Percentiles rank a stretch among this genome's conserved stretches.
These are phyloP conservation scores for Triticum urartu DNA, from an alignment of 176 grass and related monocot genomes.

Conservation along the genomic window DNA sequence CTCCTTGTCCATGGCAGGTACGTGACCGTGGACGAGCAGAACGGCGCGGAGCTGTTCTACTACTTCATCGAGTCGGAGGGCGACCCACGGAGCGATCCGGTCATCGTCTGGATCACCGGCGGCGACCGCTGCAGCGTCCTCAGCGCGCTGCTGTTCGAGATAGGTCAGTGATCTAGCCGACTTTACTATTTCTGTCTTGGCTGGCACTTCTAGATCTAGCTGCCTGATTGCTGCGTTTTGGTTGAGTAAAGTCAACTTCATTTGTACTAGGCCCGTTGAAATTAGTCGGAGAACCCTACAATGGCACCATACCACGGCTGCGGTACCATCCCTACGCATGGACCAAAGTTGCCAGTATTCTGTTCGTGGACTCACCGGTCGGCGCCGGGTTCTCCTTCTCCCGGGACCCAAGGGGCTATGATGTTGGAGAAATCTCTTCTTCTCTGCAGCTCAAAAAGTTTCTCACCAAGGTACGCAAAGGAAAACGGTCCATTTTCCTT, in stretches of 20 bases:
- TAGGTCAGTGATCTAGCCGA: background rate
- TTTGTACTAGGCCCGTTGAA: background rate
- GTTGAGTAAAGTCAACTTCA: background rate
- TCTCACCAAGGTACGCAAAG: background rate
- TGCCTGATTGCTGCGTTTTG: background rate
- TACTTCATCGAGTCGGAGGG: constrained; percentile 43
- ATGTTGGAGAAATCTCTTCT: constrained; percentile 1
- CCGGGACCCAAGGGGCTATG: background rate
- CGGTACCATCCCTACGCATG: constrained; percentile 2
- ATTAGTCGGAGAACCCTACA: background rate
- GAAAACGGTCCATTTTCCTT: background rate
- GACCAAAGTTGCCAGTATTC: background rate
- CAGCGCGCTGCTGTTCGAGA: constrained; percentile 22
- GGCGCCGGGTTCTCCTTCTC: constrained; percentile 11
- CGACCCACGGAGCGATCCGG: background rate
- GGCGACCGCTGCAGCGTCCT: constrained; percentile 30
- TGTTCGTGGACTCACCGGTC: constrained; percentile 18
- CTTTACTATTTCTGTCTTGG: too few relatives aligned
- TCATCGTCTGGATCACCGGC: constrained; percentile 35
- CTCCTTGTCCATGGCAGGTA: background rate
- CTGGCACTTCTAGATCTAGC: too few relatives aligned
- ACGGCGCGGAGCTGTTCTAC: constrained; percentile 38
- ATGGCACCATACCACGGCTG: background rate
- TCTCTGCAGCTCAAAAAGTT: background rate
- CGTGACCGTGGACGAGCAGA: constrained; percentile 34